A percentile compares a stretch with the other conserved stretches of the same genome.
phyloP scores from a whole-genome alignment of 139 green algal genomes.

The Chlorella sorokiniana region DNA sequence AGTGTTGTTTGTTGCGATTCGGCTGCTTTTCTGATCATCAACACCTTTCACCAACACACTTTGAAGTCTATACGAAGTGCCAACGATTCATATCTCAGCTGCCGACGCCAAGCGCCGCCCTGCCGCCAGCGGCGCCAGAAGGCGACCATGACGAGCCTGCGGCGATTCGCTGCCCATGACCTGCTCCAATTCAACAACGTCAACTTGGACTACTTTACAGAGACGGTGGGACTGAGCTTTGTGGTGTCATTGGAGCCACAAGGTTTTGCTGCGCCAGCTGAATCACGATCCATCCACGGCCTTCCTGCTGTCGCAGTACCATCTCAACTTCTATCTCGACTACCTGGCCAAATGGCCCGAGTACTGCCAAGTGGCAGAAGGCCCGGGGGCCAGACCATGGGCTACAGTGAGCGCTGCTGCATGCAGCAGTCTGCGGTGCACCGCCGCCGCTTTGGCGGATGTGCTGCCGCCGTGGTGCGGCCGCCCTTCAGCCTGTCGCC shows the following conservation, averaged over 20 bases:
- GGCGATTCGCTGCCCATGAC: conserved; percentile 91
- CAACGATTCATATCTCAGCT: too few relatives aligned
- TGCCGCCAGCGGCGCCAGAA: not conserved
- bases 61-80: too few relatives aligned
- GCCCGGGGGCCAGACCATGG: conserved; percentile 75
- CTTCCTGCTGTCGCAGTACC: conserved; percentile 72
- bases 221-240: conserved; percentile 70
- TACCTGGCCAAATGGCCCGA: conserved; percentile 95
- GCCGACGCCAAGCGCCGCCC: too few relatives aligned
- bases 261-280: not conserved
- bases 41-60: too few relatives aligned
- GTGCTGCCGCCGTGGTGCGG: not conserved
- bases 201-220: conserved; percentile 97
- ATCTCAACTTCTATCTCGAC: conserved; percentile 94
- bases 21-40: too few relatives aligned
- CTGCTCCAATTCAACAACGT: conserved; percentile 96
- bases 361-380: conserved; percentile 85
- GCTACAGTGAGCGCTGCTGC: conserved; percentile 70
- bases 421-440: not conserved
- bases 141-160: conserved; percentile 85
- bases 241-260: not conserved
- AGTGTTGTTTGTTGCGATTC: too few relatives aligned
- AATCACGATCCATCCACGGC: not conserved
- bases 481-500: not conserved
- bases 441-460: not conserved